These are phyloP conservation scores for Vishniacozyma victoriae DNA, from an alignment of 768 basidiomycete genomes.

Conservation along the genomic window DNA sequence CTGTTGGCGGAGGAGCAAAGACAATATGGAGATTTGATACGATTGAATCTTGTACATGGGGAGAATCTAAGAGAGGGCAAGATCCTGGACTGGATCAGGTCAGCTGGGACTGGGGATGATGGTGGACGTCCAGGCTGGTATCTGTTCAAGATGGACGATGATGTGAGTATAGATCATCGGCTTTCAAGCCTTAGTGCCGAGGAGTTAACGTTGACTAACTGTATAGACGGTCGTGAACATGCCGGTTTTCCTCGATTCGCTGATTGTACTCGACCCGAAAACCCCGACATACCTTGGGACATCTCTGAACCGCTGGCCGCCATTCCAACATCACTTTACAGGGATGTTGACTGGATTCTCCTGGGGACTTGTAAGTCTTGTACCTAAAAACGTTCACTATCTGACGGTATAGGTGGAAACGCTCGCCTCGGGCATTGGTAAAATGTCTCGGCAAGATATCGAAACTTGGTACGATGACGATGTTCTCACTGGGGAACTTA, in stretches of 20 bases:
- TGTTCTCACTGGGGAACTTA: constrained; percentile 26
- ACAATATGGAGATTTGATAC: constrained; percentile 13
- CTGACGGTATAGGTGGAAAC: constrained; percentile 16
- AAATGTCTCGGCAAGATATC: constrained; percentile 15
- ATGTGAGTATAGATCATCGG: constrained; percentile 17
- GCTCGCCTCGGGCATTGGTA: constrained; percentile 14
- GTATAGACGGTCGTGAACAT: constrained; percentile 17
- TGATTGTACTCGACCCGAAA: constrained; percentile 13
- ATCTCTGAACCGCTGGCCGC: constrained; percentile 20
- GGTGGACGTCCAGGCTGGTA: constrained; percentile 17
- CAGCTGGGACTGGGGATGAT: constrained; percentile 6
- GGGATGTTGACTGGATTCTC: constrained; percentile 24
- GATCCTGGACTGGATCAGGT: constrained; percentile 5
- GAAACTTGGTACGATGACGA: constrained; percentile 21
- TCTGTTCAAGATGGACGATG: constrained; percentile 31
- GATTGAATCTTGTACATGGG: constrained; percentile 10
- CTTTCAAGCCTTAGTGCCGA: background rate
- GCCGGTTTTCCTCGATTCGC: constrained; percentile 18
- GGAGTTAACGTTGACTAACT: background rate
- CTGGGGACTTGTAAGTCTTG: constrained; percentile 15
- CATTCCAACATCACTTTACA: constrained; percentile 25
- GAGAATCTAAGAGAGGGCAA: constrained; percentile 9
- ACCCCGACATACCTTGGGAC: constrained; percentile 19
- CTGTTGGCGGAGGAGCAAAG: constrained; percentile 8
- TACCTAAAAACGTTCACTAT: background rate